Evolutionary conservation across 768 basidiomycete species (phyloP).

Genomic region (Lactarius hatsudake): DNA sequence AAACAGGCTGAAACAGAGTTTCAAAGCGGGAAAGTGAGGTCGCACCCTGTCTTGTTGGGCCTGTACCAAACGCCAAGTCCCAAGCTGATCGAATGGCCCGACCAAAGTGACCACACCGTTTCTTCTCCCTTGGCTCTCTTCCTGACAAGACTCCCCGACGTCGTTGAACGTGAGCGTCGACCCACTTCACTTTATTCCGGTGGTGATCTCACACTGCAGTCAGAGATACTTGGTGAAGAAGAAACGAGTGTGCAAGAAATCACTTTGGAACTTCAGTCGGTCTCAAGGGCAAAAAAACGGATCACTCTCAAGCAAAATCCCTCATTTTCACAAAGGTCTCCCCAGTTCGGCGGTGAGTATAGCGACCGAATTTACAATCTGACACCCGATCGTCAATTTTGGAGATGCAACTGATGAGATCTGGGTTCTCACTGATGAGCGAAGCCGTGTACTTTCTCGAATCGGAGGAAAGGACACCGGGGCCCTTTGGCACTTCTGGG

Average conservation of each 20-base stretch:
- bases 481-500: conserved; percentile 19
- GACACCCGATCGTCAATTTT: conserved; percentile 2
- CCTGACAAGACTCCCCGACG: background rate
- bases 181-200: background rate
- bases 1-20: background rate
- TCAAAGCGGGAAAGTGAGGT: background rate
- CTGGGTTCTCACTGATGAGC: conserved; percentile 13
- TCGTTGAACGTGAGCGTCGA: conserved; percentile 9
- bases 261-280: conserved; percentile 24
- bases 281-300: background rate
- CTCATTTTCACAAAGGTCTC: conserved; percentile 13
- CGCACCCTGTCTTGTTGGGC: background rate
- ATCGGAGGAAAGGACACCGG: background rate
- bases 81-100: conserved; percentile 1
- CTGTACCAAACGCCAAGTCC: background rate
- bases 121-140: background rate
- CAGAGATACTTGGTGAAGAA: conserved; percentile 12
- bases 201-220: background rate
- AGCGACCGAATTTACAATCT: background rate
- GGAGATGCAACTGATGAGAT: background rate
- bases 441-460: conserved; percentile 17
- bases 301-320: conserved; percentile 16
- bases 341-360: background rate
- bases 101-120: conserved; percentile 8
- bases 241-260: conserved; percentile 5